A percentile compares a stretch with the other conserved stretches of the same genome.
These are phyloP conservation scores for Aspergillus felis DNA, from an alignment of 2,329 filamentous ascomycete species.

Conservation along the genomic window DNA sequence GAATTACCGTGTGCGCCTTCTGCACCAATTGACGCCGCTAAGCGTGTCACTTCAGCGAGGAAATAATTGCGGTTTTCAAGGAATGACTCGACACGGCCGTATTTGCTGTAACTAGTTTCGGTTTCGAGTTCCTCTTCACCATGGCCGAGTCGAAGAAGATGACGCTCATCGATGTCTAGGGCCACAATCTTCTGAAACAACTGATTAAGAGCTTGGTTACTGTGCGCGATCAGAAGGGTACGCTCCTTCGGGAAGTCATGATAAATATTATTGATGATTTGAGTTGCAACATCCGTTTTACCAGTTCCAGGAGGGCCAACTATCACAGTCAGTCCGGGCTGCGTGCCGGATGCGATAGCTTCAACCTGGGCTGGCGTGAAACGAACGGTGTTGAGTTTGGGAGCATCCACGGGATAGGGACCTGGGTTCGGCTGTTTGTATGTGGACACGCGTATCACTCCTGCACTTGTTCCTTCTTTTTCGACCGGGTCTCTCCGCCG, in stretches of 20 bases:
- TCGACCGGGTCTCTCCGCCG: conserved; percentile 73
- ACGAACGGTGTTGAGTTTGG: conserved; percentile 75
- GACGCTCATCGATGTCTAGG: conserved; percentile 90
- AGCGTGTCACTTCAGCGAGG: conserved; percentile 76
- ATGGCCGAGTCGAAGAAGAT: conserved; percentile 86
- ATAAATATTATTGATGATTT: conserved; percentile 98
- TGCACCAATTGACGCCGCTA: conserved; percentile 79
- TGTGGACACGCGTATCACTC: conserved; percentile 76
- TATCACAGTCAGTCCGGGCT: conserved; percentile 88
- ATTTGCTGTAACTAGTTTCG: conserved; percentile 84
- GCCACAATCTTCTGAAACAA: conserved; percentile 97
- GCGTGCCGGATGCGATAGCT: conserved; percentile 88
- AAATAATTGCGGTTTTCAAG: conserved; percentile 78
- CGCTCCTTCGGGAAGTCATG: conserved; percentile 94
- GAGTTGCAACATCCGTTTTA: conserved; percentile 98
- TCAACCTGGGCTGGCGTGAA: conserved; percentile 91
- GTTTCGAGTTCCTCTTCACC: conserved; percentile 92
- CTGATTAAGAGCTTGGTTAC: conserved; percentile 96
- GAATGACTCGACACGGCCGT: conserved; percentile 92
- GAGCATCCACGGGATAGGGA: conserved; percentile 80
- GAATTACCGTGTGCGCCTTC: conserved; percentile 94
- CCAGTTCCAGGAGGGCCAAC: conserved; percentile 95
- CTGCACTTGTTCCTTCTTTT: conserved; percentile 58
- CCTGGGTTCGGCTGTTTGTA: conserved; percentile 87
- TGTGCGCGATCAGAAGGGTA: conserved; percentile 89